phyloP scores from a whole-genome alignment of 202 grass and related monocot genomes.

The Elaeis oleifera region DNA sequence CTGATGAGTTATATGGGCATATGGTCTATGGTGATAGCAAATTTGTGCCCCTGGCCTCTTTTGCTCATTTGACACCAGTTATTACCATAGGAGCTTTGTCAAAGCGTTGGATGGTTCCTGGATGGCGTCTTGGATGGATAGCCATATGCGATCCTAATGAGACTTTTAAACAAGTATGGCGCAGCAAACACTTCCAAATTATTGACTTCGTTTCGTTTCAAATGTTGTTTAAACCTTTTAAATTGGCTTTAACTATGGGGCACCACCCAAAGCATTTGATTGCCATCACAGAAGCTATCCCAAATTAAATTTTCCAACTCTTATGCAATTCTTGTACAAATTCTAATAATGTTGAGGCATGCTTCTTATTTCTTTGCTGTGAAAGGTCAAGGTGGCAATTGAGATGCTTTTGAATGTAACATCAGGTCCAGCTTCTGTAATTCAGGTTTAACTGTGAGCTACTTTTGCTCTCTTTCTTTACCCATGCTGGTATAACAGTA shows the following conservation, averaged over 20 bases:
- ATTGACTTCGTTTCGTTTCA: too few relatives aligned
- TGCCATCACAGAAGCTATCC: too few relatives aligned
- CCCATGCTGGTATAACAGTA: not conserved
- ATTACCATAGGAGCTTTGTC: conserved; percentile 70
- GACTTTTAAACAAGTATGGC: conserved; percentile 45
- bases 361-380: conserved; percentile 5
- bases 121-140: conserved; percentile 90
- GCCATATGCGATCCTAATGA: conserved; percentile 62
- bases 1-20: conserved; percentile 78
- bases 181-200: too few relatives aligned
- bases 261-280: too few relatives aligned
- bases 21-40: conserved; percentile 57
- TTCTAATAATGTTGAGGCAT: too few relatives aligned
- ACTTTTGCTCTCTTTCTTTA: not conserved
- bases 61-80: conserved; percentile 52
- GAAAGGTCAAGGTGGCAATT: conserved; percentile 62
- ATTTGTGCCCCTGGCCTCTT: conserved; percentile 71
- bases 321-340: too few relatives aligned
- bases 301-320: too few relatives aligned
- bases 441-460: conserved; percentile 50
- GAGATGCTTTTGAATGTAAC: conserved; percentile 84
- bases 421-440: conserved; percentile 57
- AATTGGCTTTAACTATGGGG: too few relatives aligned
- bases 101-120: conserved; percentile 79
- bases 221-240: too few relatives aligned